phyloP scores from a whole-genome alignment of 2,329 filamentous ascomycete genomes.

The Colletotrichum liriopes region DNA sequence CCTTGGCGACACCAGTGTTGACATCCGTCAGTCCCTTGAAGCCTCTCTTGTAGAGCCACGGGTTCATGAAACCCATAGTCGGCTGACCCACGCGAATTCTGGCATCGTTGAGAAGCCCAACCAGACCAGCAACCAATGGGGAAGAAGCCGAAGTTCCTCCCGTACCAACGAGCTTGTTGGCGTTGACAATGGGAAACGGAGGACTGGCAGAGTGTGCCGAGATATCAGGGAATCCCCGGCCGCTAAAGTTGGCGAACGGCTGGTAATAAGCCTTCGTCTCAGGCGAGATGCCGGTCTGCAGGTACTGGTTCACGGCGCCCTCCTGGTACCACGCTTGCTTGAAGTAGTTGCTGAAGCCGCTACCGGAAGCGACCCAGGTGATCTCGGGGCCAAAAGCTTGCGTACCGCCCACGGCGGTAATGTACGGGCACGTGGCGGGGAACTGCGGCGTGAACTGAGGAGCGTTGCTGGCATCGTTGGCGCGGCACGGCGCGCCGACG shows the following conservation, averaged over 20 bases:
- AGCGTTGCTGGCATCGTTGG: slow-evolving; percentile 63
- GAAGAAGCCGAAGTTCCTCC: slow-evolving; percentile 67
- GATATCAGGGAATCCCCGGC: slow-evolving; percentile 75
- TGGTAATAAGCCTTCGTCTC: slow-evolving; percentile 65
- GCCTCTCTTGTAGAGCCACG: slow-evolving; percentile 68
- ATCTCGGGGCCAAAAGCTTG: slow-evolving; percentile 64
- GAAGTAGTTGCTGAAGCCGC: slow-evolving; percentile 67
- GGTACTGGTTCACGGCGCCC: slow-evolving; percentile 62
- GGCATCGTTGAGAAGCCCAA: slow-evolving; percentile 76
- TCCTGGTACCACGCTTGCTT: slow-evolving; percentile 61
- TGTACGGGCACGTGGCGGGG: slow-evolving; percentile 64
- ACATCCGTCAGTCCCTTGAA: slow-evolving; percentile 55
- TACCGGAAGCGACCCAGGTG: slow-evolving; percentile 67
- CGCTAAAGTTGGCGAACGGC: slow-evolving; percentile 60
- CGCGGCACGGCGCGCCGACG: slow-evolving; percentile 68
- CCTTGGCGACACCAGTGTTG: slow-evolving; percentile 45
- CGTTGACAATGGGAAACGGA: slow-evolving; percentile 47
- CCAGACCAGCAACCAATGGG: slow-evolving; percentile 74
- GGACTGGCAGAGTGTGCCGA: slow-evolving; percentile 65
- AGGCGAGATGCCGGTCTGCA: slow-evolving; percentile 47
- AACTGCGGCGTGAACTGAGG: slow-evolving; percentile 45
- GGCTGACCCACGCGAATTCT: slow-evolving; percentile 69
- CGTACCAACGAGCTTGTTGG: slow-evolving; percentile 42
- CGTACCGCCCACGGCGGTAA: slow-evolving; percentile 73
- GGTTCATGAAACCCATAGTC: slow-evolving; percentile 73